Evolutionary conservation across 345 rosid genomes (phyloP), one percentile per base, ranked within the genome.

Genomic region (Clausena lansium): DNA sequence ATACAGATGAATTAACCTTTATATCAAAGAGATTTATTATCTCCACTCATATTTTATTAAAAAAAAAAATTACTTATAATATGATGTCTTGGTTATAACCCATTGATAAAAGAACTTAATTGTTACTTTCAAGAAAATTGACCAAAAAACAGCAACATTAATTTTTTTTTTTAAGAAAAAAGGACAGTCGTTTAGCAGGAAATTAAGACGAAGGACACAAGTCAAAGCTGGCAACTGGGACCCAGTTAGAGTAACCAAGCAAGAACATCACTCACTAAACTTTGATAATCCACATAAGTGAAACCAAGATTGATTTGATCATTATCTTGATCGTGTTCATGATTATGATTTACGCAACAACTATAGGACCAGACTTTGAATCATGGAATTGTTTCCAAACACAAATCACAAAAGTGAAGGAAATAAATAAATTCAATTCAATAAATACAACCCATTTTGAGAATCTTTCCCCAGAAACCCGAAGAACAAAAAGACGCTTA

Each of bases 191-290:
- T 61, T 28, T 50, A 35, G 76, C 66, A 62, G 72, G 72, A 74
- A 76, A 70, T 52, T n/a, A 63, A 76, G 61, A 80, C 47, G n/a
- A 41, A 52, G 1, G 9, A 58, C 15, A 20, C 13, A 69, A 41
- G 25, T 62, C 19, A 61, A 38, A 69, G 45, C 73, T 63, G 67
- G 62, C 72, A 62, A 63, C 63, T 65, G 81, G 79, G 86, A 62
- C 83, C 83, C 86, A 69, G 76, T 45, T 58, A 54, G 41, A 35
- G 22, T 27, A 28, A 69, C 69, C 69, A 66, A 76, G 27, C 77
- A 70, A 64, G 77, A 74, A 77, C 81, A 82, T 59, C 22, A 9
- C 19, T 5, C 33, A 33, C 60, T 73, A 15, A 25, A 52, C 32
- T 50, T 45, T 20, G 28, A 45, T 45, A 6, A 60, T 45, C 67